Percentiles rank a stretch among this genome's conserved stretches.
These are phyloP conservation scores for Alternaria panax DNA, from an alignment of 2,329 filamentous ascomycete genomes.

Conservation along the genomic window DNA sequence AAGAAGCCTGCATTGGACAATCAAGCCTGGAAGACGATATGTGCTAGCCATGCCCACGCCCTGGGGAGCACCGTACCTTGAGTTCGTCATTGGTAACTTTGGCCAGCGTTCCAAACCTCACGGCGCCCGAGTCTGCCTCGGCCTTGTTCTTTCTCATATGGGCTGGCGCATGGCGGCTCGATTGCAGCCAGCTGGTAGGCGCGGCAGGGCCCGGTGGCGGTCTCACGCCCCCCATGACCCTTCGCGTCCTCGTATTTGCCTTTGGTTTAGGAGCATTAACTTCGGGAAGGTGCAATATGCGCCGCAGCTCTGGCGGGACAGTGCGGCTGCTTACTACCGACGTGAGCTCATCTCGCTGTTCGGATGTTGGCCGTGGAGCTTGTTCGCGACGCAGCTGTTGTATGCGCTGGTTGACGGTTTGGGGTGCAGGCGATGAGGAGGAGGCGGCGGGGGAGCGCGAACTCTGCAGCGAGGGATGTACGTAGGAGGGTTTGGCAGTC, in stretches of 20 bases:
- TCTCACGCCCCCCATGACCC: slow-evolving; percentile 37
- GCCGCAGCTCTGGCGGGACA: slow-evolving; percentile 55
- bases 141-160: slow-evolving; percentile 26
- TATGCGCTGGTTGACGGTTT: slow-evolving; percentile 58
- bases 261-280: slow-evolving; percentile 56
- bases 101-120: slow-evolving; percentile 36
- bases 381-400: slow-evolving; percentile 56
- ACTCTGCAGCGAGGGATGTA: slow-evolving; percentile 47
- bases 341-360: slow-evolving; percentile 55
- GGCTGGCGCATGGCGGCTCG: slow-evolving; percentile 40
- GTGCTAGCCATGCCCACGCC: background rate
- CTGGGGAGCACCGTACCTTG: slow-evolving; percentile 28
- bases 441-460: slow-evolving; percentile 37
- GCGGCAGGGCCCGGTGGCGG: slow-evolving; percentile 54
- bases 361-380: slow-evolving; percentile 47
- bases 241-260: slow-evolving; percentile 44
- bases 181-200: slow-evolving; percentile 55
- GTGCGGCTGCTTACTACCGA: slow-evolving; percentile 53
- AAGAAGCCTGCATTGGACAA: slow-evolving; percentile 25
- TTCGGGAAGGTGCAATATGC: slow-evolving; percentile 56
- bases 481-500: slow-evolving; percentile 51
- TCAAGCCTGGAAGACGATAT: slow-evolving; percentile 19
- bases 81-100: slow-evolving; percentile 33
- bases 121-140: slow-evolving; percentile 8
- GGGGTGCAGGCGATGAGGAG: slow-evolving; percentile 32